Base-by-base conservation (phyloP, 441 rosid genomes). In the Hura crepitans region DNA sequence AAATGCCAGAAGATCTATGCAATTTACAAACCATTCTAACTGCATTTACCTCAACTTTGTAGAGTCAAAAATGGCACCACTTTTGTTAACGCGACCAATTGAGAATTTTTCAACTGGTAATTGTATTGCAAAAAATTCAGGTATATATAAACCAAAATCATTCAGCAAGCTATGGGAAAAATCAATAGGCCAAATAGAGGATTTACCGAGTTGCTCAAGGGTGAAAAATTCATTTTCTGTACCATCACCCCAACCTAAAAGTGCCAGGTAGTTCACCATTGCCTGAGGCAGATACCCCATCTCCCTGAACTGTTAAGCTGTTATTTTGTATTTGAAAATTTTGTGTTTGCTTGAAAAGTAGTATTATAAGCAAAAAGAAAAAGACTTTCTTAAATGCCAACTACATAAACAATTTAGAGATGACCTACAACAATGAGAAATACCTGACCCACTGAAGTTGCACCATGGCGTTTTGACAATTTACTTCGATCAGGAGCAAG, bases 201-300 rank as follows among this genome's bases (percentile, higher is more conserved):
- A 82, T 89, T 22, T 51, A 93, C 98, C 94, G 71, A 94, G 96
- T 66, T 91, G 81, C 56, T 86, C 78, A 9, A 94, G 91, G 14
- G 90, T 81, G 83, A 85, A 94, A 84, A 94, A 91, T 81, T 94
- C 98, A 79, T 91, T 89, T 73, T 91, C 97, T 31, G 97, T 91
- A 75, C 96, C 97, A 71, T 94, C 97, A 15, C 97, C 97, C 99
- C 99, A 94, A 60, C 97, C 99, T 76, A 94, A 79, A 76, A 91
- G 97, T 39, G 97, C 96, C 71, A 94, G 78, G 75, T 94, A 94
- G 80, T 94, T 94, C 72, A 91, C 91, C 97, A 91, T 94, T 62
- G 87, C 93, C 77, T 89, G 92, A 69, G 99, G 96, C 65, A 94
- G 80, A 76, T 87, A 91, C 23, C 99, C 97, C 97, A 94, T 87